Base-by-base conservation (phyloP, 139 green algal genomes). In the Haematococcus lacustris region DNA sequence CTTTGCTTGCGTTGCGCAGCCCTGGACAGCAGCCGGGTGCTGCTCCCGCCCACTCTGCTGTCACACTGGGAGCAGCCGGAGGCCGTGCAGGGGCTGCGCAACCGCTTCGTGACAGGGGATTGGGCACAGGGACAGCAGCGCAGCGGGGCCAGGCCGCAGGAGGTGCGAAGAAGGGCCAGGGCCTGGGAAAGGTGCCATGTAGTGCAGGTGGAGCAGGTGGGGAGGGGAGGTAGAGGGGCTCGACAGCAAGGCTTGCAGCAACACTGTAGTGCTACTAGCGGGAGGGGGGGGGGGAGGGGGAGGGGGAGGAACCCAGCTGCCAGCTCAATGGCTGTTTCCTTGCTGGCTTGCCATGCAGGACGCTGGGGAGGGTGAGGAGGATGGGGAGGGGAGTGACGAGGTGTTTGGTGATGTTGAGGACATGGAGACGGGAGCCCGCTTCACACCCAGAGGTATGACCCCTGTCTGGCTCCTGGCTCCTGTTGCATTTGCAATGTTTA, bases 371-470 rank as follows among this genome's bases (percentile, higher is more conserved):
- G 60, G 71, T 9, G 75, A 62, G 25, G 85, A 64, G 21, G 85
- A 82, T 2, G 71, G 60, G 4, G 77, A 71, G 4, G 73, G 77
- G 1, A 86, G 82, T 25, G 73, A 67, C 38, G 75, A 88, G 33
- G 86, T 91, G 28, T 94, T 88, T 74, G 91, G 89, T 0, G 91
- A 98, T 37, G 98, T 98, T 82, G 91, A 97, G 80, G 95, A 99
- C 76, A 39, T 99, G 61, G 95, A 99, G 78, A 90, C 88, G 0
- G 94, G 90, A 32, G 73, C 85, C 61, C 40, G 51, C 40, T 85
- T 88, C 68, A 70, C 9, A 23, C n/a, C n/a, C n/a, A n/a, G n/a
- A n/a, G n/a, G n/a, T n/a, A n/a, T n/a, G n/a, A n/a, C n/a, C n/a
- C n/a, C n/a, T n/a, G n/a, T n/a, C n/a, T n/a, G n/a, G n/a, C n/a